Conservation (phyloP, 2,329 filamentous ascomycete genomes). For the Tolypocladium tundrense region DNA sequence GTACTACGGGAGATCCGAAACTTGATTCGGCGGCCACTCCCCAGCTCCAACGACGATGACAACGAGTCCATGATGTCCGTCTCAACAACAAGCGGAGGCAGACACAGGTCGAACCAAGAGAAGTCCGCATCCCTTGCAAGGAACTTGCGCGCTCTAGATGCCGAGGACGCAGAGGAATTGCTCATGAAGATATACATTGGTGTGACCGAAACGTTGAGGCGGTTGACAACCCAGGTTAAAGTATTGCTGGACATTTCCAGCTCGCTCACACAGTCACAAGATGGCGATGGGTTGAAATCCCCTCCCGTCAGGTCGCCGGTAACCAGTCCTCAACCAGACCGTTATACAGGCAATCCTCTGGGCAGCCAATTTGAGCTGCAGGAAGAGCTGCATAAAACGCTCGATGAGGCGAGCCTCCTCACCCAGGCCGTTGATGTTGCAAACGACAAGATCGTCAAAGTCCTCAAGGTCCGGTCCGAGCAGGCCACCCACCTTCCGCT, state of each 20-base stretch:
- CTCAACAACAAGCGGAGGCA: slow-evolving; percentile 63
- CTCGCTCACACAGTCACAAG: slow-evolving; percentile 41
- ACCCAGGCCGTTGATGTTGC: slow-evolving; percentile 73
- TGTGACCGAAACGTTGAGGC: slow-evolving; percentile 75
- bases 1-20: slow-evolving; percentile 78
- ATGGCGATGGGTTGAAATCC: slow-evolving; percentile 32
- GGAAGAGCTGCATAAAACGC: slow-evolving; percentile 64
- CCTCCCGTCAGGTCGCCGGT: slow-evolving; percentile 41
- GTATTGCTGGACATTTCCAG: slow-evolving; percentile 91
- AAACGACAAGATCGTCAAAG: slow-evolving; percentile 65
- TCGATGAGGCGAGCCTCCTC: slow-evolving; percentile 69
- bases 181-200: slow-evolving; percentile 75
- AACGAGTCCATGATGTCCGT: slow-evolving; percentile 79
- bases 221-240: slow-evolving; percentile 85
- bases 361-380: slow-evolving; percentile 41
- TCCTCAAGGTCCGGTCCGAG: slow-evolving; percentile 67
- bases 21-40: slow-evolving; percentile 73
- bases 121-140: slow-evolving; percentile 82
- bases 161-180: slow-evolving; percentile 75
- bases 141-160: slow-evolving; percentile 74
- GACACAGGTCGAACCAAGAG: slow-evolving; percentile 67
- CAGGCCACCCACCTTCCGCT: slow-evolving; percentile 60
- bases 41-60: slow-evolving; percentile 90
- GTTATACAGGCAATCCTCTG: slow-evolving; percentile 12
- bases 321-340: slow-evolving; percentile 36